Conservation (phyloP, 257 asterid genomes). For the Fraxinus cuspidata region DNA sequence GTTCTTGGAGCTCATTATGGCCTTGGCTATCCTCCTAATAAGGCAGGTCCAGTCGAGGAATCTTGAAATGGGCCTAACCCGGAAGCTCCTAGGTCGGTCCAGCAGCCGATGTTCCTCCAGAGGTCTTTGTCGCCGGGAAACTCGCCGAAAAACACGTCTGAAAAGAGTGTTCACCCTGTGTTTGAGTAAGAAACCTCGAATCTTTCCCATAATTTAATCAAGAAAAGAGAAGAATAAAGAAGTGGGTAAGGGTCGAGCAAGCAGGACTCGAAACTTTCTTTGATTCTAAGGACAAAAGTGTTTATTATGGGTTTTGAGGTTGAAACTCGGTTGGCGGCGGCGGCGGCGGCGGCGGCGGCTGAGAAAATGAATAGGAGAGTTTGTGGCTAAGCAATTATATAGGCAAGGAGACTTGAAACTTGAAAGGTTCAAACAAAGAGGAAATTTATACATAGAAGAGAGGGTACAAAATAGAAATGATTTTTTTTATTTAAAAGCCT, state of each 20-base stretch:
- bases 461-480: no score
- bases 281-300: neutral
- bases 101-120: slow-evolving; percentile 18
- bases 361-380: neutral
- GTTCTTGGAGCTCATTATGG: slow-evolving; percentile 30
- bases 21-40: slow-evolving; percentile 32
- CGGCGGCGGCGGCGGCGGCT: neutral
- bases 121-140: slow-evolving; percentile 29
- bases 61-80: slow-evolving; percentile 20
- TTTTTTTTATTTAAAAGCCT: no score
- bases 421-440: neutral
- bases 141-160: slow-evolving; percentile 35
- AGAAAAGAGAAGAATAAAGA: neutral
- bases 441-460: no score
- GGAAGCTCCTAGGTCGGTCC: slow-evolving; percentile 5
- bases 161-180: slow-evolving; percentile 41
- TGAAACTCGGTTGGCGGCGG: neutral
- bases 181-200: slow-evolving; percentile 56
- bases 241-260: neutral
- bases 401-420: neutral
- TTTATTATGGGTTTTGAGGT: neutral
- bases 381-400: neutral
- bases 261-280: neutral
- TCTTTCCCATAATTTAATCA: slow-evolving; percentile 37
- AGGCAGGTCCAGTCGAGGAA: slow-evolving; percentile 36